phyloP scores from a whole-genome alignment of 768 basidiomycete genomes.

The Gyrodon lividus region DNA sequence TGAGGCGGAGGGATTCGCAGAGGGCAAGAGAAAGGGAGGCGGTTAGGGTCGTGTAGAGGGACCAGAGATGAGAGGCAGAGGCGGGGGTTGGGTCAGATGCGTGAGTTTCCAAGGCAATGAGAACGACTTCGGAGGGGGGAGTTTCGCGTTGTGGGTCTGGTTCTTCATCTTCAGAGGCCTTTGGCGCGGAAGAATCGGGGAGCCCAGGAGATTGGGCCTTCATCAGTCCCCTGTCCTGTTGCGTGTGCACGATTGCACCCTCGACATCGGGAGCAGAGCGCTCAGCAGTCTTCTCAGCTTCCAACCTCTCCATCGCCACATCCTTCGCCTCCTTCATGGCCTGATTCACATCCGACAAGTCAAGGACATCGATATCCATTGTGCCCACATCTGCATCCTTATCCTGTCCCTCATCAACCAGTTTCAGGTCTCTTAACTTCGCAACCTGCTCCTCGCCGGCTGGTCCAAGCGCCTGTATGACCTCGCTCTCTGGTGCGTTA shows the following conservation, averaged over 20 bases:
- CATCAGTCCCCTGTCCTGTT: conserved; percentile 15
- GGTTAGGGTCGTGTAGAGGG: conserved; percentile 85
- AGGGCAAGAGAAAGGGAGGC: conserved; percentile 87
- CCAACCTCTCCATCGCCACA: conserved; percentile 26
- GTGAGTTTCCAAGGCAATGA: conserved; percentile 19
- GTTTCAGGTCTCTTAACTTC: conserved; percentile 75
- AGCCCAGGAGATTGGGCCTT: conserved; percentile 8
- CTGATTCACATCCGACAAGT: conserved; percentile 9
- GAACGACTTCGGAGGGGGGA: conserved; percentile 20
- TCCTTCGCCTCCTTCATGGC: conserved; percentile 27
- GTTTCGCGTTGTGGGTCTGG: conserved; percentile 16
- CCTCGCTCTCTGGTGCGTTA: conserved; percentile 63
- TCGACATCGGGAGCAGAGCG: conserved; percentile 37
- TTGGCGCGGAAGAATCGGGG: conserved; percentile 27
- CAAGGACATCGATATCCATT: conserved; percentile 49
- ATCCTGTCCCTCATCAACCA: conserved; percentile 61
- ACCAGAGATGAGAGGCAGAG: conserved; percentile 78
- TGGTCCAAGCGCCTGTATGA: conserved; percentile 88
- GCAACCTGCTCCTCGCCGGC: conserved; percentile 82
- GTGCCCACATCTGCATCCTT: conserved; percentile 34
- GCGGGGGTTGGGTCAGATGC: conserved; percentile 19
- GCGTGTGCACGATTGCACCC: conserved; percentile 44
- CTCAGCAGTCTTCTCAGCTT: conserved; percentile 28
- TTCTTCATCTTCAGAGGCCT: conserved; percentile 33
- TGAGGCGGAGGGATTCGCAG: conserved; percentile 95